Evolutionary conservation across 2,329 filamentous ascomycete species (phyloP).

Genomic region (Aspergillus sp.): DNA sequence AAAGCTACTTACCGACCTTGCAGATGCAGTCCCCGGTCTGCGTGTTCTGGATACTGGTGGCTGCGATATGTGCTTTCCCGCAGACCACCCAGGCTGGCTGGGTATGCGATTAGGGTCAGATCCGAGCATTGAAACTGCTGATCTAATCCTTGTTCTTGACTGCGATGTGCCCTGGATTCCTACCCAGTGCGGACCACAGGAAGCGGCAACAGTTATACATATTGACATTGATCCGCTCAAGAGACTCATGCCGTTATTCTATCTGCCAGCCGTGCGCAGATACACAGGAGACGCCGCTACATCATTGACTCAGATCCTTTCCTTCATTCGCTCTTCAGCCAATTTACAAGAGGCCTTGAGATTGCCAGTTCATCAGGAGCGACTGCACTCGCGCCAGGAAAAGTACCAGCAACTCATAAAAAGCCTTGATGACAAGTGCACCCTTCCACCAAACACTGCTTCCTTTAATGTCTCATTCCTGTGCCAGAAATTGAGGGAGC

Average conservation of each 20-base stretch:
- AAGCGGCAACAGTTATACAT: constrained; percentile 45
- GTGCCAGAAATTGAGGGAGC: constrained; percentile 55
- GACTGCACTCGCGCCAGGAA: too few species aligned
- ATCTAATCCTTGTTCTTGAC: constrained; percentile 81
- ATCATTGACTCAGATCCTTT: constrained; percentile 69
- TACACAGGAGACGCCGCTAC: constrained; percentile 59
- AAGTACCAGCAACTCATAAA: too few species aligned
- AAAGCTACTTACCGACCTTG: constrained; percentile 46
- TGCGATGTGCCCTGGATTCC: constrained; percentile 93
- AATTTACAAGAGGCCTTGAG: too few species aligned
- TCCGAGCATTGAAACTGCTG: constrained; percentile 70
- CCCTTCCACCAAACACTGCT: too few species aligned
- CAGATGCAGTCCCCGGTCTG: constrained; percentile 49
- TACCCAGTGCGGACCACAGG: constrained; percentile 64
- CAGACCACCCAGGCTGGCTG: constrained; percentile 56
- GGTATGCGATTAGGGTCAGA: constrained; percentile 74
- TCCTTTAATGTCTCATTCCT: constrained; percentile 55
- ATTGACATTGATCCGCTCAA: constrained; percentile 68
- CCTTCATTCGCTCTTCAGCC: constrained; percentile 42
- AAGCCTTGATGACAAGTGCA: too few species aligned
- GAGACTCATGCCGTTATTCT: constrained; percentile 74
- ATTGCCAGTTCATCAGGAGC: too few species aligned
- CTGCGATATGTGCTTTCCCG: constrained; percentile 53
- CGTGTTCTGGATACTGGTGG: constrained; percentile 55
- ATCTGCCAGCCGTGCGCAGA: constrained; percentile 63